These are phyloP conservation scores for Fremontodendron californicum DNA, from an alignment of 345 rosid genomes.

Conservation along the genomic window DNA sequence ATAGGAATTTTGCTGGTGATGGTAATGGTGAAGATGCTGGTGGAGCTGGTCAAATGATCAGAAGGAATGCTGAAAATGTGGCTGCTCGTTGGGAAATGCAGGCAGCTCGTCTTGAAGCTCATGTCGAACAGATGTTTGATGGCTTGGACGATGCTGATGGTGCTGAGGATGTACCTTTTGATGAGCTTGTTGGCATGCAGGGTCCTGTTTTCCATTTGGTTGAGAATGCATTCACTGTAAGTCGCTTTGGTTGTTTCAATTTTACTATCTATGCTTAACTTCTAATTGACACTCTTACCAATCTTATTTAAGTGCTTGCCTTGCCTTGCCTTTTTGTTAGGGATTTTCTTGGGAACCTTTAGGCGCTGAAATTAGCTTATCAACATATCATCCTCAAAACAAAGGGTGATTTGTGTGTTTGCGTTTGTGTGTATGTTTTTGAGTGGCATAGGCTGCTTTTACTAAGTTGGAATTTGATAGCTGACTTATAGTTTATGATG, in stretches of 20 bases:
- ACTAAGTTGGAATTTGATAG: background rate
- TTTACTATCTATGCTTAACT: too few species aligned
- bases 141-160: too few species aligned
- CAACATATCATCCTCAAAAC: background rate
- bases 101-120: slow-evolving; percentile 98
- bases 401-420: background rate
- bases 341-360: background rate
- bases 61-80: too few species aligned
- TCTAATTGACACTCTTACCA: background rate
- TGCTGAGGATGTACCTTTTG: too few species aligned
- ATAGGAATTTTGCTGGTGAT: slow-evolving; percentile 72
- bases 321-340: background rate
- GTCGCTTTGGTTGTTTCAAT: too few species aligned
- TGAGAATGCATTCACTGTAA: too few species aligned
- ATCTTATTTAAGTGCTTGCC: background rate
- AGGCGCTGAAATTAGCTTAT: background rate
- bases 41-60: slow-evolving; percentile 61
- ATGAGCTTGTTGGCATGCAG: too few species aligned
- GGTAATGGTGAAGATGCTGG: slow-evolving; percentile 82
- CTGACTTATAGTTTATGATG: background rate
- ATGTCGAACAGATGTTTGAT: slow-evolving; percentile 98
- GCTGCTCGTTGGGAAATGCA: slow-evolving; percentile 95
- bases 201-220: too few species aligned
- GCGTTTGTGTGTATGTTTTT: background rate
- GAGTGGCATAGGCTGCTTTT: background rate